These are phyloP conservation scores for Manihot esculenta DNA, from an alignment of 441 rosid genomes.

Conservation along the genomic window DNA sequence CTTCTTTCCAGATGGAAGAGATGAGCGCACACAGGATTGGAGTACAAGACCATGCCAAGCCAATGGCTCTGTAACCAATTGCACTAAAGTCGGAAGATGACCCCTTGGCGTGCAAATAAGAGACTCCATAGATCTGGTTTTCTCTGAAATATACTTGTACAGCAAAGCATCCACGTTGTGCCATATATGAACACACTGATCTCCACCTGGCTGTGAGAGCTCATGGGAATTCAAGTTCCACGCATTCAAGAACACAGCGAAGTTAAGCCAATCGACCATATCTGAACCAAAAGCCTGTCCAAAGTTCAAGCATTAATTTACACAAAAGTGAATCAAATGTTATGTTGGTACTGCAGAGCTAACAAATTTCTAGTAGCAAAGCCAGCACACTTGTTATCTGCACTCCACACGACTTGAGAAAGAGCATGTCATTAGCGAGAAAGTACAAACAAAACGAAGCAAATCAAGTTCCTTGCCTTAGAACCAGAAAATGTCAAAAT, in stretches of 20 bases:
- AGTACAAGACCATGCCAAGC: slow-evolving; percentile 86
- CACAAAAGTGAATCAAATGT: slow-evolving; percentile 2
- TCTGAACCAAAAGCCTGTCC: slow-evolving; percentile 76
- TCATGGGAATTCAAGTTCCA: slow-evolving; percentile 74
- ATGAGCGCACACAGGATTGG: slow-evolving; percentile 71
- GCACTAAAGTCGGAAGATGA: slow-evolving; percentile 59
- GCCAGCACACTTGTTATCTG: background rate
- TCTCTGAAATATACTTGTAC: slow-evolving; percentile 51
- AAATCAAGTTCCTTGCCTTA: background rate
- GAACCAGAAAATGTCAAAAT: background rate
- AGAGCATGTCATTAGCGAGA: background rate
- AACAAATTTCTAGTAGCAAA: background rate
- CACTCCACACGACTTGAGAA: background rate
- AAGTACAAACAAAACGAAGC: background rate
- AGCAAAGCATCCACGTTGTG: slow-evolving; percentile 54
- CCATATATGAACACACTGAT: slow-evolving; percentile 43
- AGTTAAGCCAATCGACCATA: slow-evolving; percentile 75
- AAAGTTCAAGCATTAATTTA: slow-evolving; percentile 23
- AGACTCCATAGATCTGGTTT: slow-evolving; percentile 46
- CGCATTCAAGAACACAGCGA: slow-evolving; percentile 79
- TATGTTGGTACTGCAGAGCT: background rate
- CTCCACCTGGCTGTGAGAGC: slow-evolving; percentile 35
- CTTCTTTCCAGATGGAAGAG: slow-evolving; percentile 86
- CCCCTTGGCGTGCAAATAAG: slow-evolving; percentile 42
- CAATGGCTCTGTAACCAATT: slow-evolving; percentile 77